These are phyloP conservation scores for Candida quercuum DNA, from an alignment of 805 yeast species.

Conservation along the genomic window DNA sequence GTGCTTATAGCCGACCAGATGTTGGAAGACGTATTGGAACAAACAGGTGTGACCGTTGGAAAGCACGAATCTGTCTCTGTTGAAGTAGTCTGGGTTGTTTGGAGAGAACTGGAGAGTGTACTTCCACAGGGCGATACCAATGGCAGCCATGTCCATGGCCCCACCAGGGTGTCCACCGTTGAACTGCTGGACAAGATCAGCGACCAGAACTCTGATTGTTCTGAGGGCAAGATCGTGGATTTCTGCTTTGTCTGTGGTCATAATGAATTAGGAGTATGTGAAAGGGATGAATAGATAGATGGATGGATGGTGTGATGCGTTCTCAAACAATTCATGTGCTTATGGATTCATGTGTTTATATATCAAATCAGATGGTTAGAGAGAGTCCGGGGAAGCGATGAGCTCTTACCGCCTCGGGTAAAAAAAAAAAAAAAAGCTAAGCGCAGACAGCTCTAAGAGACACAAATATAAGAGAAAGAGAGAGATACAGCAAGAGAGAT, in stretches of 20 bases:
- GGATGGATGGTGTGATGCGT: neutral
- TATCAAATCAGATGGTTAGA: too few species aligned
- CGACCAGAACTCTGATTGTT: slow-evolving; percentile 28
- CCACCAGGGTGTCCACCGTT: slow-evolving; percentile 37
- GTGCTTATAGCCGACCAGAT: slow-evolving; percentile 27
- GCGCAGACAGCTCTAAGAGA: too few species aligned
- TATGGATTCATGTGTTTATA: too few species aligned
- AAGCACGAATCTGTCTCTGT: slow-evolving; percentile 33
- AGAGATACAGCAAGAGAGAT: too few species aligned
- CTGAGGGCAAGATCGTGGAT: slow-evolving; percentile 25
- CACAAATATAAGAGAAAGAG: too few species aligned
- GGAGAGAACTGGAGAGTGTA: slow-evolving; percentile 28
- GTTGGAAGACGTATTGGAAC: slow-evolving; percentile 27
- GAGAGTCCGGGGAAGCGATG: too few species aligned
- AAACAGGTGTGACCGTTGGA: slow-evolving; percentile 35
- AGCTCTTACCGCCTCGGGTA: too few species aligned
- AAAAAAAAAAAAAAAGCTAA: too few species aligned
- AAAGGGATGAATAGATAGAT: neutral
- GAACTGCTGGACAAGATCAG: slow-evolving; percentile 28
- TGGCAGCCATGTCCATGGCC: slow-evolving; percentile 38
- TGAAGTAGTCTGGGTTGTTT: slow-evolving; percentile 27
- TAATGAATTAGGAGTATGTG: neutral
- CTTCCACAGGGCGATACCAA: slow-evolving; percentile 32
- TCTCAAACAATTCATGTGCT: too few species aligned
- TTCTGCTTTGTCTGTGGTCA: slow-evolving; percentile 7